Evolutionary conservation across 768 basidiomycete species (phyloP).

Genomic region (Boletus tylopilopsis): DNA sequence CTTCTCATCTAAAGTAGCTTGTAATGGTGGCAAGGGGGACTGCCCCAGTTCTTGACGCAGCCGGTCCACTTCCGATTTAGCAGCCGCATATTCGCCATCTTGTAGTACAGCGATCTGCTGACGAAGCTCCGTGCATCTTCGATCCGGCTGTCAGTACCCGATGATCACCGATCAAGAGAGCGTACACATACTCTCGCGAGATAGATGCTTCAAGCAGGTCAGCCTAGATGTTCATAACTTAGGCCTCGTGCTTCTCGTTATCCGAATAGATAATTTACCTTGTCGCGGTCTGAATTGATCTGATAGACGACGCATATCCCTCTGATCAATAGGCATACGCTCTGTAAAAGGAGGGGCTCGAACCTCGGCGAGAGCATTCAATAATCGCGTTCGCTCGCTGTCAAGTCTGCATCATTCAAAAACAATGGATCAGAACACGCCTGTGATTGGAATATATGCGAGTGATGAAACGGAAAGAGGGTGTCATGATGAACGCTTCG

Average conservation of each 20-base stretch:
- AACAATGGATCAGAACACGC: constrained; percentile 13
- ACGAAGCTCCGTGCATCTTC: constrained; percentile 64
- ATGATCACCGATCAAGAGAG: constrained; percentile 1
- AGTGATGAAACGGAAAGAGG: neutral
- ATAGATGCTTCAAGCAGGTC: constrained; percentile 68
- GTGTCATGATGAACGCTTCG: neutral
- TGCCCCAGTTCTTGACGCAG: constrained; percentile 76
- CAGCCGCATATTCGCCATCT: constrained; percentile 70
- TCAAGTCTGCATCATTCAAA: constrained; percentile 49
- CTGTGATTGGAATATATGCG: constrained; percentile 1
- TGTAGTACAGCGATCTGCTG: constrained; percentile 62
- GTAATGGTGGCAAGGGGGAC: constrained; percentile 65
- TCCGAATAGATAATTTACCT: constrained; percentile 33
- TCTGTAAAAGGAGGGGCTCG: constrained; percentile 17
- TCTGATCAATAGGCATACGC: constrained; percentile 11
- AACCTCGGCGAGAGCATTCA: constrained; percentile 70
- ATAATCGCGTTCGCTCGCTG: constrained; percentile 66
- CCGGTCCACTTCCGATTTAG: constrained; percentile 74
- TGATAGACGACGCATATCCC: constrained; percentile 23
- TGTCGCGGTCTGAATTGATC: constrained; percentile 83
- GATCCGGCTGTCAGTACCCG: constrained; percentile 8
- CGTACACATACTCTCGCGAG: constrained; percentile 56
- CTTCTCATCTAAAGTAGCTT: constrained; percentile 72
- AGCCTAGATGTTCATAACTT: constrained; percentile 39
- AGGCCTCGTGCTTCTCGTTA: neutral